Evolutionary conservation across 2,329 filamentous ascomycete species (phyloP), one percentile per base, ranked within the genome.

Genomic region (Zymoseptoria pseudotritici): DNA sequence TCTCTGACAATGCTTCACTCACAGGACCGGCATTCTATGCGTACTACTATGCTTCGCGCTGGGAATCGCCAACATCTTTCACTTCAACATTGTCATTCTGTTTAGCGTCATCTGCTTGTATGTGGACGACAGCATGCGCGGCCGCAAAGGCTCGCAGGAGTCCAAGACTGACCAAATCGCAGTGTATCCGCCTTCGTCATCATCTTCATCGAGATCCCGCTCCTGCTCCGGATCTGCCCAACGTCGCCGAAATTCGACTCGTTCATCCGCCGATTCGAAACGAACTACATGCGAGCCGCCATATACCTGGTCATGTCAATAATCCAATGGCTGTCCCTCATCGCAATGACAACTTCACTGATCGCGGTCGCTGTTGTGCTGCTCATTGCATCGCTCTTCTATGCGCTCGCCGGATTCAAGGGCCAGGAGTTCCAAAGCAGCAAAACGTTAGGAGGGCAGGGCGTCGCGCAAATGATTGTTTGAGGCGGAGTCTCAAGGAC

Each of bases 391-490:
- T 86, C 84, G 42, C 63, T 86, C 55, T 97, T 93, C 82, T 99
- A 99, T 75, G 78, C 83, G 24, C 77, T 91, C 55, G 91, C 91
- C 13, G 91, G 83, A 50, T 63, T 93, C 75, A 93, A 90, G 81
- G 88, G 89, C 61, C 90, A 95, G 78, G 88, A 85, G 42, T 95
- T 95, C 76, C 86, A 91, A 66, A 89, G 89, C 62, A 97, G 92
- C 82, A 97, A 97, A 85, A 97, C 93, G 17, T 82, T 99, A 57
- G 94, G 94, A 66, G 94, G 94, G 57, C 88, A 90, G 67, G 93
- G 93, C 56, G 89, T 97, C 67, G 94, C 91, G 63, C 92, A 97
- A 80, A 97, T 97, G 93, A 97, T 97, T 77, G 91, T 97, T 72
- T 96, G 81, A 79, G 36, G 36, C 17, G 36, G 36, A 42, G 10